Conservation (phyloP, 1,139 yeast genomes). For the Suhomyces taliae region DNA sequence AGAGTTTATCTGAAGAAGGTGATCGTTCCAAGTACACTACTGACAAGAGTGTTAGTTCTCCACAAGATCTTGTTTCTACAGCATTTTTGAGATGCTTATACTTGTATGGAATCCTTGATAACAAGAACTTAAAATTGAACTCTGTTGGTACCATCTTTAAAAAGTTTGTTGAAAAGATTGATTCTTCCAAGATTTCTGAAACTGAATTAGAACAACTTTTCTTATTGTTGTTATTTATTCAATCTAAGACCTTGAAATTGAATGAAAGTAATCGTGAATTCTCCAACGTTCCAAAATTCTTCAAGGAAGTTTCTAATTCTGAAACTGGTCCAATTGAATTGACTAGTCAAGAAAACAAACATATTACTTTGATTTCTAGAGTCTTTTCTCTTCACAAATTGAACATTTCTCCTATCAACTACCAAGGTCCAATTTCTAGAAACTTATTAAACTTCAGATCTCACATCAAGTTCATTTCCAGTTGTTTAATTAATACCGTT, state of each 20-base stretch:
- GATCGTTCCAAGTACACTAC: constrained; percentile 7
- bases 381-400: constrained; percentile 57
- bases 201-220: constrained; percentile 36
- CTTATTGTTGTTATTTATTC: constrained; percentile 45
- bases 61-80: constrained; percentile 61
- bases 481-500: constrained; percentile 52
- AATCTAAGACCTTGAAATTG: constrained; percentile 30
- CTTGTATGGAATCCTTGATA: constrained; percentile 55
- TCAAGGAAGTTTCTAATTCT: constrained; percentile 25
- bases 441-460: constrained; percentile 66
- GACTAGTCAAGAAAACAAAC: constrained; percentile 29
- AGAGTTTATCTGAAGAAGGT: constrained; percentile 19
- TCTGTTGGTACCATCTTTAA: constrained; percentile 59
- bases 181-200: constrained; percentile 26
- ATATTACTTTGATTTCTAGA: constrained; percentile 55
- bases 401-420: constrained; percentile 55
- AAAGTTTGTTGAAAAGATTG: constrained; percentile 26
- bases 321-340: constrained; percentile 26
- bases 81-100: constrained; percentile 58
- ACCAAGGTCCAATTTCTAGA: constrained; percentile 71
- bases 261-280: constrained; percentile 33
- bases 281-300: constrained; percentile 35
- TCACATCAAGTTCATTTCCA: constrained; percentile 54
- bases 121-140: constrained; percentile 42
- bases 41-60: constrained; percentile 31